These are phyloP conservation scores for Allomyces macrogynus DNA, from an alignment of 192 early-diverging fungal genomes.

Conservation along the genomic window DNA sequence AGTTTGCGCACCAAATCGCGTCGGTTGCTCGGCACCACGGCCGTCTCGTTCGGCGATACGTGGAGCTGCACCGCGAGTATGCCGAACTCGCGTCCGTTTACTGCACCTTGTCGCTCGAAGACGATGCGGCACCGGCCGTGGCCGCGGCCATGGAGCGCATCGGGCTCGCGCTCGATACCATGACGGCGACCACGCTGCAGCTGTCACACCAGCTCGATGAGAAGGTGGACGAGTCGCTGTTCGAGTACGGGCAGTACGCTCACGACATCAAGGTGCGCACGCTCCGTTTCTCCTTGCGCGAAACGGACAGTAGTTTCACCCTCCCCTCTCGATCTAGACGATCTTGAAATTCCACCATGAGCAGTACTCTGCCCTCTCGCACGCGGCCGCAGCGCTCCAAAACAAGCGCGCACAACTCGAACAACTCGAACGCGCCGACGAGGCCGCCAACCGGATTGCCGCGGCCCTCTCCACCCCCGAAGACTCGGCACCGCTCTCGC, in stretches of 20 bases:
- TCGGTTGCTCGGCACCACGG: conserved; percentile 51
- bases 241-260: conserved; percentile 77
- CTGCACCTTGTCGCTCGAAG: conserved; percentile 85
- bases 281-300: too few species aligned
- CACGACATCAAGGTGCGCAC: conserved; percentile 42
- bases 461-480: conserved; percentile 22
- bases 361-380: conserved; percentile 46
- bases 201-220: conserved; percentile 51
- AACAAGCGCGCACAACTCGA: conserved; percentile 11
- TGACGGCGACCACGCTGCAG: conserved; percentile 46
- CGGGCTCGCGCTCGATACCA: conserved; percentile 77
- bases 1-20: conserved; percentile 64
- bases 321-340: conserved; percentile 2
- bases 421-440: conserved; percentile 24
- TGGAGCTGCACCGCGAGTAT: conserved; percentile 41
- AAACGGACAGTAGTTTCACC: too few species aligned
- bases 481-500: conserved; percentile 1
- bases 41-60: conserved; percentile 45
- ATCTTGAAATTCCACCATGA: conserved; percentile 65
- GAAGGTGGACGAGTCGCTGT: conserved; percentile 62
- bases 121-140: conserved; percentile 28
- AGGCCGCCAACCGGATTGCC: conserved; percentile 51
- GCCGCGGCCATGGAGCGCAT: conserved; percentile 70
- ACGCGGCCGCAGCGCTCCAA: conserved; percentile 15
- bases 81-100: conserved; percentile 76